Base-by-base conservation (phyloP, 306 rosid species). In the Acacia acuminata region DNA sequence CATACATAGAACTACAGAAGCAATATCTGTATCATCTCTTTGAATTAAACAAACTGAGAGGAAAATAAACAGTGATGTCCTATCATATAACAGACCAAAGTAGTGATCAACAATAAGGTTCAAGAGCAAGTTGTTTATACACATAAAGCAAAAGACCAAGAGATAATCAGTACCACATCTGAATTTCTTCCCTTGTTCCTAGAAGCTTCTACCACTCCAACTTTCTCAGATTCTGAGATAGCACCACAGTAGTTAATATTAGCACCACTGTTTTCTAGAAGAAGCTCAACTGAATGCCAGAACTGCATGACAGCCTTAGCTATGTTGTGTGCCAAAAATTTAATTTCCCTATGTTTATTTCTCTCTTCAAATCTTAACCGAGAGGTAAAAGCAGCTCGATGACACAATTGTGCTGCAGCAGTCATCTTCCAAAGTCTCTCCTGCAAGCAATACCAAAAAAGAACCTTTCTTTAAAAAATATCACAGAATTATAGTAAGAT, bases 341-440 rank as follows among this genome's bases (percentile, higher is more conserved):
- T 94, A 71, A 86, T 60, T 84, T 74, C 91, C 85, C 79, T 69
- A 73, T 76, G 83, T 71, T 89, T 84, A 71, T 86, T 86, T 75
- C 86, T 91, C 76, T 87, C 82, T 80, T 92, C 92, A 72, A 65
- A 86, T 91, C 92, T 94, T 89, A 88, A 80, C 85, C 85, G 88
- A 81, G 97, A 91, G 84, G 90, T 51, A 83, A 85, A 81, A 84
- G 97, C 94, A 44, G 86, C 95, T 14, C 81, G 95, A 72, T 80
- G 88, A 82, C 95, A 85, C 82, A 92, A 74, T 79, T 96, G 97
- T 68, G 94, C 92, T 79, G 98, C 97, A 71, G 97, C 97, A 78
- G 94, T 70, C 80, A 86, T 77, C 97, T 94, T 96, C 99, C 99
- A 96, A 60, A 94, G 89, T 78, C 98, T 97, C 90, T 96, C 99